Conservation (phyloP, 2,329 filamentous ascomycete genomes). For the Cladophialophora carrionii region DNA sequence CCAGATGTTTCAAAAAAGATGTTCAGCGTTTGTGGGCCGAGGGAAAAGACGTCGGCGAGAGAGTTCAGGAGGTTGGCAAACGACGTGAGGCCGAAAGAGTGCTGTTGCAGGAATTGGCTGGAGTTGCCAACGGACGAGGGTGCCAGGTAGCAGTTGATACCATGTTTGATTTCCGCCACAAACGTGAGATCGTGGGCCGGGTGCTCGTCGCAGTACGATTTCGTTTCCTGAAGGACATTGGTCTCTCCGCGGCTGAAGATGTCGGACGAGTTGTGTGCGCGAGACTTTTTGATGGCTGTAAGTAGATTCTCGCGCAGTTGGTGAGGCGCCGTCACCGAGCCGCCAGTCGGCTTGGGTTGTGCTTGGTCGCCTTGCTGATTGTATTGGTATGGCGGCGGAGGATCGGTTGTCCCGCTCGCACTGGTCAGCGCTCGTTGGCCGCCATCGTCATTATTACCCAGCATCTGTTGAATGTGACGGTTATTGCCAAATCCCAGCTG, state of each 20-base stretch:
- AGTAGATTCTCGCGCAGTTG: slow-evolving; percentile 59
- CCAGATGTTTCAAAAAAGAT: slow-evolving; percentile 83
- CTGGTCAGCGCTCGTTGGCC: slow-evolving; percentile 25
- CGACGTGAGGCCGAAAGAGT: slow-evolving; percentile 65
- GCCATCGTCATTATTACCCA: slow-evolving; percentile 29
- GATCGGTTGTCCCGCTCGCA: slow-evolving; percentile 32
- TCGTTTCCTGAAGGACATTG: slow-evolving; percentile 75
- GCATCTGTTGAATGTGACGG: slow-evolving; percentile 42
- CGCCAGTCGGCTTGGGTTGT: slow-evolving; percentile 34
- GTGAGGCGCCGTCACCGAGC: slow-evolving; percentile 47
- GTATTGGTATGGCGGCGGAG: slow-evolving; percentile 49
- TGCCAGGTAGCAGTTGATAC: slow-evolving; percentile 73
- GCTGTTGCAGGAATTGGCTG: slow-evolving; percentile 62
- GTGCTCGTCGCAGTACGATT: slow-evolving; percentile 81
- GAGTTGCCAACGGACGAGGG: slow-evolving; percentile 53
- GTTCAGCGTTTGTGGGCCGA: slow-evolving; percentile 71
- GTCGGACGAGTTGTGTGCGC: slow-evolving; percentile 71
- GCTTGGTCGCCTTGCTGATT: slow-evolving; percentile 38
- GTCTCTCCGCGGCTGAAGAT: slow-evolving; percentile 75
- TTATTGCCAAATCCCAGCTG: slow-evolving; percentile 64
- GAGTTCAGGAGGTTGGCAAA: slow-evolving; percentile 73
- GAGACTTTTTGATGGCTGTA: slow-evolving; percentile 76
- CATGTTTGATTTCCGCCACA: slow-evolving; percentile 69
- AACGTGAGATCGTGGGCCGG: slow-evolving; percentile 73
- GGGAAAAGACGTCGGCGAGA: slow-evolving; percentile 70